Base-by-base conservation (phyloP, 371 early-diverging fungal species). In the Parasitella parasitica region DNA sequence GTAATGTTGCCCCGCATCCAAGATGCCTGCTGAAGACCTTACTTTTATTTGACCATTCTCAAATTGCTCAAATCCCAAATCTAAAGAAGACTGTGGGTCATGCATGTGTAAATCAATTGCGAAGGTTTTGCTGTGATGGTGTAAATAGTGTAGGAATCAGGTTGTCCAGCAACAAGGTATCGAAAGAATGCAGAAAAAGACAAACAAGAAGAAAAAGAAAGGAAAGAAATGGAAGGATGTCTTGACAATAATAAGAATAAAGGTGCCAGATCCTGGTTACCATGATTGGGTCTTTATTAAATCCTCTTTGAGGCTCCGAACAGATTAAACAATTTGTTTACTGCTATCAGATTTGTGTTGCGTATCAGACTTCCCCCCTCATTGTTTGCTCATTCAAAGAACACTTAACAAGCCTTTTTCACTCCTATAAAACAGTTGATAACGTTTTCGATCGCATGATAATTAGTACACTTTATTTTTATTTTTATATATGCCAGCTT, bases 11-110 rank as follows among this genome's bases (percentile, higher is more conserved):
- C n/a, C n/a, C n/a, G n/a, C n/a, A n/a, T n/a, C n/a, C n/a, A n/a
- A n/a, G n/a, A n/a, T n/a, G n/a, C n/a, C n/a, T 35, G n/a, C 15
- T 6, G 22, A 36, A 49, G 20, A n/a, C n/a, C 43, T 61, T 48
- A 71, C 71, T 66, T 71, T 71, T 52, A 67, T 71, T 50, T 67
- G 64, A 6, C 71, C 71, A 56, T 61, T 64, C 20, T 67, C 61
- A 41, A 58, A 59, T 43, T 64, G 64, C 5, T 39, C 61, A 27
- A 64, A 63, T 54, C 67, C 71, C 54, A 54, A 46, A 39, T 39
- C 57, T 30, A 71, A 51, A 35, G 64, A 67, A 61, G 60, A 58
- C 36, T 67, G 54, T 41, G 59, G 57, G 60, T 70, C 71, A 52
- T 70, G 64, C 71, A 70, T 70, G 24, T 15, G 15, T 27, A 49